phyloP scores from a whole-genome alignment of 305 asterid genomes.

The Salvia sclarea region DNA sequence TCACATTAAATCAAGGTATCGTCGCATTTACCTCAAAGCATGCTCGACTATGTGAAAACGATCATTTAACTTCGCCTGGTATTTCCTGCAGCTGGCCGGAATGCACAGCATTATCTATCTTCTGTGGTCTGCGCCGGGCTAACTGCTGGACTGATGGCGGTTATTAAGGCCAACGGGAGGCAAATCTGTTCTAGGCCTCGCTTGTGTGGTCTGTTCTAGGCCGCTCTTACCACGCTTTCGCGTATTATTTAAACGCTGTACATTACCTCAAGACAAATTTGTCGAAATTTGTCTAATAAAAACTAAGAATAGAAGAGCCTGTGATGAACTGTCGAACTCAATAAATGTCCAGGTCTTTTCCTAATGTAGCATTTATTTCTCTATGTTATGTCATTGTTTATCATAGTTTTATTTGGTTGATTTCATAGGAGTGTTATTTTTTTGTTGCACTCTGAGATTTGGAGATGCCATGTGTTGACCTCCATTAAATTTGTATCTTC shows the following conservation, averaged over 20 bases:
- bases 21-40: constrained; percentile 5
- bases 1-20: constrained; percentile 88
- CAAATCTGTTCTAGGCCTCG: constrained; percentile 85
- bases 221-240: too few relatives aligned
- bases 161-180: constrained; percentile 58
- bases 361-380: background rate
- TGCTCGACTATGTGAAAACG: background rate
- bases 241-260: background rate
- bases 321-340: constrained; percentile 11
- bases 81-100: constrained; percentile 61
- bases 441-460: background rate
- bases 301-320: constrained; percentile 2
- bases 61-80: background rate
- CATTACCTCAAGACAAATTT: background rate
- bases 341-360: constrained; percentile 1
- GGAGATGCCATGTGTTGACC: background rate
- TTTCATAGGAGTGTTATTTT: background rate
- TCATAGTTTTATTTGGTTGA: background rate
- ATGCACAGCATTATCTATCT: constrained; percentile 56
- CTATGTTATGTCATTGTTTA: background rate
- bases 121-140: constrained; percentile 78
- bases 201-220: constrained; percentile 70
- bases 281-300: background rate
- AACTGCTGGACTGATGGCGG: constrained; percentile 81
- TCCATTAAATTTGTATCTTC: background rate